Base-by-base conservation (phyloP, 2,329 filamentous ascomycete species). In the Penicillium fuscoglaucum region DNA sequence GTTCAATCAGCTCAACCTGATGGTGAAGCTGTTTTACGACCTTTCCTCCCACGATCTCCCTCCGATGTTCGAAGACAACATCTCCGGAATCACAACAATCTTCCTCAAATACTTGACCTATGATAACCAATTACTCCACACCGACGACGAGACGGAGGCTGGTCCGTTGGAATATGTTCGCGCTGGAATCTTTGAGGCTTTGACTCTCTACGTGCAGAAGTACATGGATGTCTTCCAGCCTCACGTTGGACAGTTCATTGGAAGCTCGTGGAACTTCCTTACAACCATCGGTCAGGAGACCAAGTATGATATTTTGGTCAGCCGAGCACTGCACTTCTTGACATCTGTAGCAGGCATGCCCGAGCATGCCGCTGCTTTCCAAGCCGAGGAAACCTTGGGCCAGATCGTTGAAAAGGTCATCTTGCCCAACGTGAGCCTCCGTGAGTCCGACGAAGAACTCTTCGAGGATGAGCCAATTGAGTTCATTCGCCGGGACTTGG, bases 391-490 rank as follows among this genome's bases (percentile, higher is more conserved):
- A 5, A 88, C 91, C 3, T 80, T 98, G 37, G 87, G 87, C 19
- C 90, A 96, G 73, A 90, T 99, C 53, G 90, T 97, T 10, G 92
- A 98, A 74, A 96, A 96, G 78, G 95, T 98, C 58, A 90, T 99
- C 57, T 79, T 99, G 63, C 93, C 95, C 10, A 99, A 99, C 70
- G 86, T 99, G 58, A 89, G 90, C 17, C 80, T 99, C 60, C 87
- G 96, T 65, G 95, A 97, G 70, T 95, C 93, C 0, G 96, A 99
- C 65, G 84, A 96, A 55, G 95, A 99, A 74, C 84, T 96, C 65
- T 98, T 99, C 68, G 95, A 99, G 73, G 96, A 99, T 72, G 96
- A 99, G 79, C 95, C 95, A 0, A 99, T 99, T 65, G 95, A 99
- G 75, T 99, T 96, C 72, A 99, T 99, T 70, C 86, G 95, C 62